Conservation (phyloP, 2,329 filamentous ascomycete species). For the Trichoderma hamatum region DNA sequence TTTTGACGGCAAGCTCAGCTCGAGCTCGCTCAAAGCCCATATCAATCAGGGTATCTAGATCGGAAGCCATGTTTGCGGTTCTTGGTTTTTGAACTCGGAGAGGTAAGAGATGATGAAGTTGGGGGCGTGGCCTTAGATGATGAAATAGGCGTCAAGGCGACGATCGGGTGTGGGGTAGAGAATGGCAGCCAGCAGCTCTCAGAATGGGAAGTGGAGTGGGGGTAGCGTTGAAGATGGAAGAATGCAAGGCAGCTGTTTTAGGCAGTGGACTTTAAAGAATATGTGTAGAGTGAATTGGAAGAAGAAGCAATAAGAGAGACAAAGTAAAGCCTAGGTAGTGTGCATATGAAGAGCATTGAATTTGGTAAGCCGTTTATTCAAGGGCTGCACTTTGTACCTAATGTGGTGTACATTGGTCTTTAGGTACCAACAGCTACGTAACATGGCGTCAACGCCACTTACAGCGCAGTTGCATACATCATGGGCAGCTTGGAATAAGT, state of each 20-base stretch:
- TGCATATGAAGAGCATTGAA: not conserved
- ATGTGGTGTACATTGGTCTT: not conserved
- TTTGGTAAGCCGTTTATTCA: not conserved
- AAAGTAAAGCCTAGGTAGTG: not conserved
- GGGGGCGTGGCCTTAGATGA: not conserved
- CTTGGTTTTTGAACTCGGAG: not conserved
- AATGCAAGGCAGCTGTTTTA: not conserved
- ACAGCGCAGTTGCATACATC: not conserved
- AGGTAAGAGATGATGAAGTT: not conserved
- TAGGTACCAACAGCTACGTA: constrained; percentile 25
- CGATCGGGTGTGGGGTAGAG: constrained; percentile 20
- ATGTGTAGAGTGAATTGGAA: not conserved
- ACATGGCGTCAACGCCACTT: constrained; percentile 20
- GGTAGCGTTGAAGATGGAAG: not conserved
- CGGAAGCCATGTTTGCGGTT: constrained; percentile 49
- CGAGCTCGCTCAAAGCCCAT: constrained; percentile 84
- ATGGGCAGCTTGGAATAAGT: too few species aligned
- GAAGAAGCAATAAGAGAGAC: not conserved
- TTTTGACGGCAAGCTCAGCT: constrained; percentile 81
- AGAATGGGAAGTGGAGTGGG: not conserved
- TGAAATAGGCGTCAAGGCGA: constrained; percentile 16
- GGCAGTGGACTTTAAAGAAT: not conserved
- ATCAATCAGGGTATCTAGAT: constrained; percentile 64
- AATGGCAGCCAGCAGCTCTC: not conserved
- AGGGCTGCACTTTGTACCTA: not conserved